phyloP scores from a whole-genome alignment of 352 stramenopile genomes.

The Phytopythium litorale region DNA sequence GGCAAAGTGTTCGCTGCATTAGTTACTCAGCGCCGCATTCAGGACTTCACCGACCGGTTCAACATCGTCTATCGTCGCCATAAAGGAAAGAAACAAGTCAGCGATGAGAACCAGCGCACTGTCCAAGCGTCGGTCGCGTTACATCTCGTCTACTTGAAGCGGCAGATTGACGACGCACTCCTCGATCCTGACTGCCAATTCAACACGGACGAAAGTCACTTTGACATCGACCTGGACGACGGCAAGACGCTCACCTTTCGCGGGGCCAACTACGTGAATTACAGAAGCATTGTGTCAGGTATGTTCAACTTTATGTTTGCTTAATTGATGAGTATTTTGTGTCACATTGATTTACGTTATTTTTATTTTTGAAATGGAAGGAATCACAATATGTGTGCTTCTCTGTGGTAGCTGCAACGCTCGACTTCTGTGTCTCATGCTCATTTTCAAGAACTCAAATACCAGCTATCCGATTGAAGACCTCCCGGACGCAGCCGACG shows the following conservation, averaged over 20 bases:
- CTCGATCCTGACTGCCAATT: constrained; percentile 7
- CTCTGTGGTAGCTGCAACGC: constrained; percentile 8
- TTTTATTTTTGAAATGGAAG: constrained; percentile 6
- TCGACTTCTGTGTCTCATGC: constrained; percentile 8
- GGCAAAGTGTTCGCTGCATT: constrained; percentile 3
- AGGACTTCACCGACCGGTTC: constrained; percentile 12
- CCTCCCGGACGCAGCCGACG: neutral
- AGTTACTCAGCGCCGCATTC: constrained; percentile 1
- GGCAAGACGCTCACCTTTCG: constrained; percentile 16
- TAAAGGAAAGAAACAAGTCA: constrained; percentile 17
- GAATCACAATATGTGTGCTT: constrained; percentile 13
- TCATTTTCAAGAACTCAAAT: constrained; percentile 15
- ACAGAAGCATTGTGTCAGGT: constrained; percentile 12
- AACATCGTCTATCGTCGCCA: constrained; percentile 4
- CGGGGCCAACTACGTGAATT: constrained; percentile 8
- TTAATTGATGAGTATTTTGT: constrained; percentile 6
- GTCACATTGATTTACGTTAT: no score
- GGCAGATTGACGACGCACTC: constrained; percentile 7
- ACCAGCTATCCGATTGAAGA: constrained; percentile 11
- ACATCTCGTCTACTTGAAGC: constrained; percentile 6
- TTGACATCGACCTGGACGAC: constrained; percentile 20
- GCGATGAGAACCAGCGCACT: constrained; percentile 10
- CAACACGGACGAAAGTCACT: constrained; percentile 18
- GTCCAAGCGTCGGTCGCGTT: neutral
- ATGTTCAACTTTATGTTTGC: constrained; percentile 11